Conservation (phyloP, 2,329 filamentous ascomycete species). For the Diaporthe sp. region DNA sequence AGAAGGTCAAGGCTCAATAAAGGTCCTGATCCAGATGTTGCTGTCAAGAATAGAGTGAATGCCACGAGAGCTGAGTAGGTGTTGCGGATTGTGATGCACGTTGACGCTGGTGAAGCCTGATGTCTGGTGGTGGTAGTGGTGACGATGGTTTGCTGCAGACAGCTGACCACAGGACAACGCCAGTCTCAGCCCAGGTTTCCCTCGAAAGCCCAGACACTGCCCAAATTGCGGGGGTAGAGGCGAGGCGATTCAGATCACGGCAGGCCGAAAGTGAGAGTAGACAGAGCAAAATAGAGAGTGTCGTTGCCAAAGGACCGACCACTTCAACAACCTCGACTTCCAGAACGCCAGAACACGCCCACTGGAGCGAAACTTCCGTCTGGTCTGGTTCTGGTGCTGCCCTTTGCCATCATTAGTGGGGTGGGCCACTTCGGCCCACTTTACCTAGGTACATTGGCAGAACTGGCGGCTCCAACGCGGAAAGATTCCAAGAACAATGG, state of each 20-base stretch:
- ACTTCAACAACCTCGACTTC: not conserved
- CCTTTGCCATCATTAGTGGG: not conserved
- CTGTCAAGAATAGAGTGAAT: not conserved
- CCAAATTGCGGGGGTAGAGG: not conserved
- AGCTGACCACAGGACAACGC: not conserved
- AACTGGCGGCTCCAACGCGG: not conserved
- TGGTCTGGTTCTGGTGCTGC: not conserved
- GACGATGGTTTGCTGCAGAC: not conserved
- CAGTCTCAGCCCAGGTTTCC: not conserved
- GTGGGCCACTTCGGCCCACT: not conserved
- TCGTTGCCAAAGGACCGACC: not conserved
- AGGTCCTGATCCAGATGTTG: not conserved
- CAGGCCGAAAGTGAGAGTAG: not conserved
- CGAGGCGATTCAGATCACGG: not conserved
- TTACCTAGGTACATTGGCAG: not conserved
- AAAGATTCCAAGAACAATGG: not conserved
- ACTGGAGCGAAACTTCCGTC: conserved; percentile 1
- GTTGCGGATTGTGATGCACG: not conserved
- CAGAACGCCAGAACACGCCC: not conserved
- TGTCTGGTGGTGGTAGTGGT: not conserved
- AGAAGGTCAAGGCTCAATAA: not conserved
- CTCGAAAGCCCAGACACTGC: not conserved
- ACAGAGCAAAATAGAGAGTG: not conserved
- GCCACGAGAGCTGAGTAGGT: not conserved
- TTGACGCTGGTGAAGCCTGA: not conserved